phyloP scores from a whole-genome alignment of 768 basidiomycete genomes.

The Agaricus sinodeliciosus region DNA sequence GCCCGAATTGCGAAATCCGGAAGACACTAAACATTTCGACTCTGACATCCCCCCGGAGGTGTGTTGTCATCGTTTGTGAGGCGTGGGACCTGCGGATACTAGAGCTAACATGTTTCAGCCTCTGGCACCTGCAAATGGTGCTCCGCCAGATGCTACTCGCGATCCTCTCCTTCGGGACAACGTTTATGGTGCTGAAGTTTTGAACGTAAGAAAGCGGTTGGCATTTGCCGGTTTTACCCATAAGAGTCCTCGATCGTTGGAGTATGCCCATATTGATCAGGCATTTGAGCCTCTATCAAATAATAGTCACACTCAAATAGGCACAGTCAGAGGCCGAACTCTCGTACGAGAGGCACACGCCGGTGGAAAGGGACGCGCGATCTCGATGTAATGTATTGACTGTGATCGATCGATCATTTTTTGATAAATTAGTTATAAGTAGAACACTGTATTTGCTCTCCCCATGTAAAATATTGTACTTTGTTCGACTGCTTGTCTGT shows the following conservation, averaged over 20 bases:
- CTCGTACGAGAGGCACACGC: constrained; percentile 55
- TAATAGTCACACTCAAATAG: constrained; percentile 33
- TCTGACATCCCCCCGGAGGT: constrained; percentile 91
- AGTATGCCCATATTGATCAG: constrained; percentile 68
- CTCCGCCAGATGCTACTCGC: constrained; percentile 74
- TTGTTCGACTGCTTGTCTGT: neutral
- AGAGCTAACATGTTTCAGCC: constrained; percentile 50
- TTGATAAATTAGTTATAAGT: constrained; percentile 9
- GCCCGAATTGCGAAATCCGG: constrained; percentile 74
- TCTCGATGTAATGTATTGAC: constrained; percentile 58
- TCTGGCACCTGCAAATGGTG: constrained; percentile 83
- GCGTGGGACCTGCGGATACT: constrained; percentile 19
- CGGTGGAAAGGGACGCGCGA: constrained; percentile 69
- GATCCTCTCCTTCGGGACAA: constrained; percentile 87
- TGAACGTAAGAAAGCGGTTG: constrained; percentile 85
- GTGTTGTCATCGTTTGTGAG: constrained; percentile 23
- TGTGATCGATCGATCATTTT: constrained; percentile 18
- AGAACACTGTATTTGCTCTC: constrained; percentile 1
- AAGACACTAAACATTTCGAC: constrained; percentile 94
- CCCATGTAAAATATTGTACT: constrained; percentile 1
- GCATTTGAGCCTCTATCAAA: constrained; percentile 57
- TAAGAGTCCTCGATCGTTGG: constrained; percentile 78
- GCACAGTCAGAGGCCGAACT: constrained; percentile 57
- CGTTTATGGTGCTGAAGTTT: constrained; percentile 77
- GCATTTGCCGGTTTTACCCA: constrained; percentile 92